These are phyloP conservation scores for Botrytis elliptica DNA, from an alignment of 2,329 filamentous ascomycete genomes.

Conservation along the genomic window DNA sequence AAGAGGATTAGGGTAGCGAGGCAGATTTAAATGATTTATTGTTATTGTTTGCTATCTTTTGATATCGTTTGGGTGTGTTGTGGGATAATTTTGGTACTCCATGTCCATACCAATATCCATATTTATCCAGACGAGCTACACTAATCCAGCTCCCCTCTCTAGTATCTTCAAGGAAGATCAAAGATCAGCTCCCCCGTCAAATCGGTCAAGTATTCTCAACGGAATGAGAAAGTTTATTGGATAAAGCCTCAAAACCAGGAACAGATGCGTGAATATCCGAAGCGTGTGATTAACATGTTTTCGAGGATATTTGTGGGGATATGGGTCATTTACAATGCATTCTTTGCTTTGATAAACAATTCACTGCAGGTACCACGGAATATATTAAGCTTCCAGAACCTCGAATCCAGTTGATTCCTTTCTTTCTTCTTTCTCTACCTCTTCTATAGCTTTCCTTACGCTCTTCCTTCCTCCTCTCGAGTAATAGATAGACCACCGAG, in stretches of 20 bases:
- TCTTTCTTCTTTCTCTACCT: background rate
- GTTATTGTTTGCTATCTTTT: background rate
- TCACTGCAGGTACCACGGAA: constrained; percentile 12
- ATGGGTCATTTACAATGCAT: constrained; percentile 1
- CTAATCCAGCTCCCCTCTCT: background rate
- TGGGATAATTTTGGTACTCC: background rate
- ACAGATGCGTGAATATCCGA: constrained; percentile 4
- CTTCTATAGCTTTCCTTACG: background rate
- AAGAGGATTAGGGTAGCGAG: background rate
- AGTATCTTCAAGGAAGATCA: constrained; percentile 9
- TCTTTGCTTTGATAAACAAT: background rate
- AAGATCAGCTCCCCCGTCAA: constrained; percentile 7
- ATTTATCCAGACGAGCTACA: background rate
- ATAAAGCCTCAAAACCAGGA: background rate
- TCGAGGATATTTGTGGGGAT: constrained; percentile 6
- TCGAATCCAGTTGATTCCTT: background rate
- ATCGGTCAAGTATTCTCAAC: constrained; percentile 1
- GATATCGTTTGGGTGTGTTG: background rate
- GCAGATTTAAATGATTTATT: background rate
- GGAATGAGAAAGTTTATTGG: background rate
- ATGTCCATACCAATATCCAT: background rate
- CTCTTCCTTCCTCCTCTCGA: background rate
- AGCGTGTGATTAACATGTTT: constrained; percentile 12
- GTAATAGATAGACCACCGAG: background rate
- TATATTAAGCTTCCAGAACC: constrained; percentile 17